Percentiles rank a stretch among this genome's conserved stretches.
phyloP scores from a whole-genome alignment of 495 filamentous ascomycete species.

The Pyrenula aspistea region DNA sequence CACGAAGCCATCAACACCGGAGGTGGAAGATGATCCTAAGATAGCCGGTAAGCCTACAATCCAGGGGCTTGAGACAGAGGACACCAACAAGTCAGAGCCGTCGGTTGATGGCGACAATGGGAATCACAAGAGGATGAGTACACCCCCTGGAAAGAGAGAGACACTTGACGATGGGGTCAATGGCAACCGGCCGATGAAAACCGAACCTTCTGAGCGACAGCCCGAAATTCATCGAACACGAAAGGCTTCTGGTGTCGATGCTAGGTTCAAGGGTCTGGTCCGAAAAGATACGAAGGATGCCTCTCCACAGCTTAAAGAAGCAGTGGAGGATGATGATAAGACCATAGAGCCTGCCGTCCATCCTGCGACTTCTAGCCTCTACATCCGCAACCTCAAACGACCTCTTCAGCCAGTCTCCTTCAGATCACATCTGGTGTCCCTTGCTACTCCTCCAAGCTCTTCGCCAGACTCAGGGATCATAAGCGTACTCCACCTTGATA shows the following conservation, averaged over 20 bases:
- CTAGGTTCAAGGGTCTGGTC: constrained; percentile 35
- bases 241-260: constrained; percentile 1
- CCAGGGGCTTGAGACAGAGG: background rate
- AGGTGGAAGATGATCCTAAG: background rate
- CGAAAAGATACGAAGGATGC: background rate
- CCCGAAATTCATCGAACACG: background rate
- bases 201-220: background rate
- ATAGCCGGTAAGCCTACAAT: background rate
- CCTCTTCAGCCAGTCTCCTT: constrained; percentile 59
- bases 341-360: constrained; percentile 59
- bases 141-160: background rate
- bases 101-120: background rate
- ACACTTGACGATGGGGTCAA: background rate
- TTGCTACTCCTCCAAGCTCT: constrained; percentile 48
- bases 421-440: constrained; percentile 49
- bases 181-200: background rate
- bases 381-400: constrained; percentile 85
- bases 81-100: background rate
- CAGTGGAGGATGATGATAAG: constrained; percentile 24
- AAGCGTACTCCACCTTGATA: constrained; percentile 63
- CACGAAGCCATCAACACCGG: background rate
- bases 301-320: constrained; percentile 4
- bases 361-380: constrained; percentile 72
- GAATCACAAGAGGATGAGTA: background rate
- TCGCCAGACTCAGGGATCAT: constrained; percentile 41